phyloP scores from a whole-genome alignment of 208 protist genomes.

The Trypanosoma melophagium region DNA sequence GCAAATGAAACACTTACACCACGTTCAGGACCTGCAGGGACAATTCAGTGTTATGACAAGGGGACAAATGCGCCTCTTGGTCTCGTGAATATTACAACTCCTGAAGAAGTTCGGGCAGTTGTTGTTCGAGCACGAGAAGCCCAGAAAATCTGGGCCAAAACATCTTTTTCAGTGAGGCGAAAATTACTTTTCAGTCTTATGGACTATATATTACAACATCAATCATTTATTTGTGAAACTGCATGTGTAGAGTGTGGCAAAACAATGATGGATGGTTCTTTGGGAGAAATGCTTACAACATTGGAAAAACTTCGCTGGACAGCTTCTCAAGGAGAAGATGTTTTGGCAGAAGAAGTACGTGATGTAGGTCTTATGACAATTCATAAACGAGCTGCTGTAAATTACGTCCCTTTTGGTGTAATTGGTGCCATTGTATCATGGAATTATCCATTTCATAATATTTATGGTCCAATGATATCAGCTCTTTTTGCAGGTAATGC shows the following conservation, averaged over 20 bases:
- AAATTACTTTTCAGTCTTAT: constrained; percentile 81
- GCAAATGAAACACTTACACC: constrained; percentile 61
- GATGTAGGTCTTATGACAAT: constrained; percentile 87
- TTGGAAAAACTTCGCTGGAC: constrained; percentile 93
- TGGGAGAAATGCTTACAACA: constrained; percentile 91
- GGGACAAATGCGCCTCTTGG: constrained; percentile 82
- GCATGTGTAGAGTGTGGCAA: constrained; percentile 89
- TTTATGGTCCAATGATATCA: constrained; percentile 92
- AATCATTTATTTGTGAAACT: constrained; percentile 85
- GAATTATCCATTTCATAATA: constrained; percentile 97
- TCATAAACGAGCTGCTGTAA: constrained; percentile 84
- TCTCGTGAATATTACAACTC: constrained; percentile 60
- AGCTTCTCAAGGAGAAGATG: constrained; percentile 73
- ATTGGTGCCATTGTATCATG: constrained; percentile 92
- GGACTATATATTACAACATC: constrained; percentile 85
- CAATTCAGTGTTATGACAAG: constrained; percentile 91
- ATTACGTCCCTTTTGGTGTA: constrained; percentile 89
- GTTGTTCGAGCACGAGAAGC: constrained; percentile 72
- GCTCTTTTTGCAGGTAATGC: constrained; percentile 94
- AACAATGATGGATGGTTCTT: constrained; percentile 90
- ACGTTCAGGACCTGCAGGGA: constrained; percentile 56
- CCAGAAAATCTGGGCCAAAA: constrained; percentile 81
- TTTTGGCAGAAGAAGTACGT: constrained; percentile 77
- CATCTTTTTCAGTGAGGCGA: constrained; percentile 83
- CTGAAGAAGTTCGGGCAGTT: constrained; percentile 64